These are phyloP conservation scores for Grammothele lineata DNA, from an alignment of 768 basidiomycete genomes.

Conservation along the genomic window DNA sequence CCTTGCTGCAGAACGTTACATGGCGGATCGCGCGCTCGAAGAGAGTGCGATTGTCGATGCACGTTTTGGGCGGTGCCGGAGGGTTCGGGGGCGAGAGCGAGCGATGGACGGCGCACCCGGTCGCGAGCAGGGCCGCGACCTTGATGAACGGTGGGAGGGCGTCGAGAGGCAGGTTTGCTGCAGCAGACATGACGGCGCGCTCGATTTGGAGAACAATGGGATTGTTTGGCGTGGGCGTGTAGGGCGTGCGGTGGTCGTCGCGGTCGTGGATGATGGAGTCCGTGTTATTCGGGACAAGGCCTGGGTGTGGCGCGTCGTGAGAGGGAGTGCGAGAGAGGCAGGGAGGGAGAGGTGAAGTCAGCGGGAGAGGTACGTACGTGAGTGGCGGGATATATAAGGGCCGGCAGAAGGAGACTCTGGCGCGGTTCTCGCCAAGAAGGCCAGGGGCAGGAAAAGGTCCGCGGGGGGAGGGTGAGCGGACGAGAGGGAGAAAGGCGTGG, in stretches of 20 bases:
- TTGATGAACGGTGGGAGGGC: slow-evolving; percentile 13
- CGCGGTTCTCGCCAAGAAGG: no score
- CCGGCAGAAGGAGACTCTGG: no score
- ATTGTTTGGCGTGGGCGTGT: not conserved
- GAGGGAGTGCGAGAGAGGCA: no score
- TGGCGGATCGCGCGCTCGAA: slow-evolving; percentile 23
- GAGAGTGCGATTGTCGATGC: slow-evolving; percentile 17
- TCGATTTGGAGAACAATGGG: not conserved
- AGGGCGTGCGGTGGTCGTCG: not conserved
- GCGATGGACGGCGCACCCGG: slow-evolving; percentile 18
- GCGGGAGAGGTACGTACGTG: no score
- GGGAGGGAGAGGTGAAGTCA: no score
- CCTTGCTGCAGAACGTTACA: slow-evolving; percentile 26
- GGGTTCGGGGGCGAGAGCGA: slow-evolving; percentile 24
- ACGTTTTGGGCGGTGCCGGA: slow-evolving; percentile 18
- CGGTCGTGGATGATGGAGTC: not conserved
- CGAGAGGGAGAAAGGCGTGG: no score
- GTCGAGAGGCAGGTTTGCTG: not conserved
- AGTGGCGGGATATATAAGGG: no score
- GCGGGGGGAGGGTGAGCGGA: no score
- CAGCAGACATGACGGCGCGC: not conserved
- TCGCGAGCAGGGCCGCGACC: slow-evolving; percentile 17
- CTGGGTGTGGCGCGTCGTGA: no score
- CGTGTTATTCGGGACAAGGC: not conserved
- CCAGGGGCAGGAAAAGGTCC: no score